Percentiles rank a stretch among this genome's conserved stretches.
Evolutionary conservation across 202 grass and related monocot genomes (phyloP).

Genomic region (Panicum virgatum): DNA sequence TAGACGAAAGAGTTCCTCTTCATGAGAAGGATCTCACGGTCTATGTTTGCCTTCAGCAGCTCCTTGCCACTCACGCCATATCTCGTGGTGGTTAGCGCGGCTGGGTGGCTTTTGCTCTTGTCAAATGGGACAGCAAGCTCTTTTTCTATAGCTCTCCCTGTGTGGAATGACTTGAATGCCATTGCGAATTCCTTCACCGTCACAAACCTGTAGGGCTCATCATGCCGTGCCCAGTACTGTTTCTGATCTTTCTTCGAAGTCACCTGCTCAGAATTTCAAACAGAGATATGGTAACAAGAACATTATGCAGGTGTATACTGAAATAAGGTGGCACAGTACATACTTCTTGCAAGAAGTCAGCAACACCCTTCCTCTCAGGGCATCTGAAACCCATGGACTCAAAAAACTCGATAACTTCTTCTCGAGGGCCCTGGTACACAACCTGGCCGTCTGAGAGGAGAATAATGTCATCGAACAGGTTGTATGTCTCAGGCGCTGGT

Average conservation of each 20-base stretch:
- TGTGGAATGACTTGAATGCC: conserved; percentile 67
- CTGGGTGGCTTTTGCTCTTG: conserved; percentile 68
- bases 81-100: conserved; percentile 60
- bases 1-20: conserved; percentile 88
- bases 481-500: conserved; percentile 82
- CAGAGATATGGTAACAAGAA: background rate
- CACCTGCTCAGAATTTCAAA: conserved; percentile 43
- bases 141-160: conserved; percentile 40
- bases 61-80: conserved; percentile 68
- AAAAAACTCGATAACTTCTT: conserved; percentile 84
- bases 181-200: conserved; percentile 63
- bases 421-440: conserved; percentile 83
- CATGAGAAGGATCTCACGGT: conserved; percentile 74
- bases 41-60: conserved; percentile 55
- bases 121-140: conserved; percentile 69
- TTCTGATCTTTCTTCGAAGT: conserved; percentile 86
- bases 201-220: conserved; percentile 52
- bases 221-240: conserved; percentile 59
- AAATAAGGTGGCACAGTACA: background rate
- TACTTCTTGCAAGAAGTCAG: conserved; percentile 91
- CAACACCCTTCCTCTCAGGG: conserved; percentile 75
- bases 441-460: conserved; percentile 83
- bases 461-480: conserved; percentile 84
- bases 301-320: background rate
- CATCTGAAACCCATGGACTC: conserved; percentile 82